Percentiles rank a stretch among this genome's conserved stretches.
These are phyloP conservation scores for Hanseniaspora sp. DNA, from an alignment of 1,139 yeast genomes.

Conservation along the genomic window DNA sequence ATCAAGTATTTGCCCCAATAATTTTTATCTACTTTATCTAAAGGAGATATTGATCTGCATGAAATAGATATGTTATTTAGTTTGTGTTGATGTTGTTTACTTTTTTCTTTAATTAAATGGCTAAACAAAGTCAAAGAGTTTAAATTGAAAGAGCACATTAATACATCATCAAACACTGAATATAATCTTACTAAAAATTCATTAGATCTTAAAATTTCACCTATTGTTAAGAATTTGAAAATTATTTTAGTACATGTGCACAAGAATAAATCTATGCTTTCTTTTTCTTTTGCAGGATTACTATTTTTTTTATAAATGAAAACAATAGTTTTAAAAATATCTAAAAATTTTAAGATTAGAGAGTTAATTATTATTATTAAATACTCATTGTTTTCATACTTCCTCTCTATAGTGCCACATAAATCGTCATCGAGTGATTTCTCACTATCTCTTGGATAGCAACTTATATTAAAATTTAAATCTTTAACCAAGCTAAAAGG, in stretches of 20 bases:
- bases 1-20: constrained; percentile 9
- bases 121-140: not conserved
- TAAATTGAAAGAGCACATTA: not conserved
- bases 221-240: not conserved
- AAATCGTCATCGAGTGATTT: not conserved
- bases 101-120: not conserved
- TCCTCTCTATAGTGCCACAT: not conserved
- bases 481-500: not conserved
- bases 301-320: not conserved
- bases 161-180: not conserved
- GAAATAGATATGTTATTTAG: not conserved
- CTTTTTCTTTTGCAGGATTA: not conserved
- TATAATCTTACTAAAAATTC: constrained; percentile 3
- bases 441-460: not conserved
- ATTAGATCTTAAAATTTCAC: not conserved
- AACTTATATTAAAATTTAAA: not conserved
- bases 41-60: constrained; percentile 1
- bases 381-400: not conserved
- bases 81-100: not conserved
- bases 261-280: not conserved
- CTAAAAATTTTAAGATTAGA: not conserved
- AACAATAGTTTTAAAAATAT: not conserved
- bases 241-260: not conserved
- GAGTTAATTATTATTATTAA: not conserved
- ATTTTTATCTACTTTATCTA: constrained; percentile 3